phyloP scores from a whole-genome alignment of 441 rosid genomes.

The Sinapis alba region DNA sequence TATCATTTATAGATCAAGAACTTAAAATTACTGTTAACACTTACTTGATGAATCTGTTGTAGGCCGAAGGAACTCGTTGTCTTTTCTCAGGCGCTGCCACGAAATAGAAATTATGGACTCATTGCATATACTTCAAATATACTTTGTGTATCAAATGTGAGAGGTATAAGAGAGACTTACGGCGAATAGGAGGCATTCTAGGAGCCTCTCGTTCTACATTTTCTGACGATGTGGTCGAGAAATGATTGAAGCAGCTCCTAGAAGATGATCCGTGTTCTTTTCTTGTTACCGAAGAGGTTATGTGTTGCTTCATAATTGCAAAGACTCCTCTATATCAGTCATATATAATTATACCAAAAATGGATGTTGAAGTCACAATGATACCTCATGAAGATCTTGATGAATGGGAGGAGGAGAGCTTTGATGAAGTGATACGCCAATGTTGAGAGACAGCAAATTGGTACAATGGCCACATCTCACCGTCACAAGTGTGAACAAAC shows the following conservation, averaged over 20 bases:
- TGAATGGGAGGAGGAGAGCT: constrained; percentile 49
- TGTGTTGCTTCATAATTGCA: constrained; percentile 44
- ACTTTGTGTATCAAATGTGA: neutral
- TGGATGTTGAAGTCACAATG: neutral
- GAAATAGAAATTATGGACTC: constrained; percentile 6
- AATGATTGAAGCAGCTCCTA: constrained; percentile 49
- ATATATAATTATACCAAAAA: neutral
- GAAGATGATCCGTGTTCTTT: constrained; percentile 79
- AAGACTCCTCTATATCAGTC: constrained; percentile 8
- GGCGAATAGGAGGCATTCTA: constrained; percentile 75
- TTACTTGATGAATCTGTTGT: constrained; percentile 95
- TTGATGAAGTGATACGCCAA: constrained; percentile 69
- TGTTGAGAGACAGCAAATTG: constrained; percentile 80
- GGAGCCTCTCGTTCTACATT: constrained; percentile 60
- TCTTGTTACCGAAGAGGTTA: constrained; percentile 48
- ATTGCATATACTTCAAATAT: neutral
- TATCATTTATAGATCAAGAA: neutral
- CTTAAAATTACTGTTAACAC: neutral
- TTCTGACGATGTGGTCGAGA: constrained; percentile 44
- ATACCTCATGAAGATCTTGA: constrained; percentile 70
- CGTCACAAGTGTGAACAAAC: constrained; percentile 71
- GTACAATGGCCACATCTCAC: constrained; percentile 96
- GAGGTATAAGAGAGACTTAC: constrained; percentile 47
- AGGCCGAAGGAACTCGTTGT: constrained; percentile 98
- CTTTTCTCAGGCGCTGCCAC: constrained; percentile 94